Conservation (phyloP, 495 filamentous ascomycete species). For the Cryomyces antarcticus region DNA sequence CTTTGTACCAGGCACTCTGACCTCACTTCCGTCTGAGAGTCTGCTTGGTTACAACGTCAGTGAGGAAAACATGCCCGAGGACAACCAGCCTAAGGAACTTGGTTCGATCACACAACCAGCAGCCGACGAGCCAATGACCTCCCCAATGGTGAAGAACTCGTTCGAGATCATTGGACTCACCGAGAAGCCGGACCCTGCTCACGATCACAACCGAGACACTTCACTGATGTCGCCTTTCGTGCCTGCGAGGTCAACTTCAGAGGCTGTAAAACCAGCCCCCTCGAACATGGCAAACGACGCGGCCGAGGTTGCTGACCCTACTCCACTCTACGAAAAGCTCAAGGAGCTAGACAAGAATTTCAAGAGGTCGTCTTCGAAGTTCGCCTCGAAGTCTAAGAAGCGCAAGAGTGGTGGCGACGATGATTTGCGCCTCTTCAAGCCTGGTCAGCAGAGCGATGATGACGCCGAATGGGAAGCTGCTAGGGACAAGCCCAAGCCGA, state of each 20-base stretch:
- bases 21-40: constrained; percentile 39
- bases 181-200: no score
- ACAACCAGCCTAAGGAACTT: not conserved
- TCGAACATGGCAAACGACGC: not conserved
- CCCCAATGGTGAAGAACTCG: no score
- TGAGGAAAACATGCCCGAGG: not conserved
- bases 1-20: constrained; percentile 34
- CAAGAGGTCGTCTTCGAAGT: not conserved
- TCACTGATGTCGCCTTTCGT: no score
- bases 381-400: constrained; percentile 9
- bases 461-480: constrained; percentile 8
- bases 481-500: not conserved
- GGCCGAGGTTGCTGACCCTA: not conserved
- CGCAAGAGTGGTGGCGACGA: constrained; percentile 9
- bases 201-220: no score
- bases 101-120: not conserved
- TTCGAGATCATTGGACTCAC: no score
- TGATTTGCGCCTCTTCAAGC: constrained; percentile 8
- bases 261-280: not conserved
- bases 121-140: not conserved
- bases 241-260: not conserved
- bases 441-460: constrained; percentile 6
- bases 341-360: not conserved
- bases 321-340: not conserved
- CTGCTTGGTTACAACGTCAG: constrained; percentile 9